These are phyloP conservation scores for Luffa acutangula DNA, from an alignment of 306 rosid species.

Conservation along the genomic window DNA sequence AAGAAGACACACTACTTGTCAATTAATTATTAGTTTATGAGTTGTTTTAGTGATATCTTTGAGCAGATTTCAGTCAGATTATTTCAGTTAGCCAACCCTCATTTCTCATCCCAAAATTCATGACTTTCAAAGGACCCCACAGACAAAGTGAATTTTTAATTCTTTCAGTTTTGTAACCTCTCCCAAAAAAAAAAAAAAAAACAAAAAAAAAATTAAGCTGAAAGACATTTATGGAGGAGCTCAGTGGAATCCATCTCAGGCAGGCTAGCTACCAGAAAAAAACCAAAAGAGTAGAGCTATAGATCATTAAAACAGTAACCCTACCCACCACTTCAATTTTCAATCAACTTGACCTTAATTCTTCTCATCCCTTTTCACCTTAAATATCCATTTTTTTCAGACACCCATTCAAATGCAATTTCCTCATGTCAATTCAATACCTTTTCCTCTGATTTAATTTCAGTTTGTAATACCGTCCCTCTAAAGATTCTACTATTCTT, in stretches of 20 bases:
- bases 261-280: not conserved
- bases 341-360: constrained; percentile 25
- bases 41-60: constrained; percentile 4
- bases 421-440: constrained; percentile 8
- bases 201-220: not conserved
- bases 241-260: constrained; percentile 8
- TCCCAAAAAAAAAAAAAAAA: not conserved
- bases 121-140: constrained; percentile 13
- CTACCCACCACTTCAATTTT: constrained; percentile 61
- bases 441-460: not conserved
- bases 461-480: not conserved
- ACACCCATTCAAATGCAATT: not conserved
- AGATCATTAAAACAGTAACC: constrained; percentile 18
- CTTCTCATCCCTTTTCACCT: not conserved
- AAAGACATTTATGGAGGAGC: not conserved
- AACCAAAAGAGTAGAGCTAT: not conserved
- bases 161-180: not conserved
- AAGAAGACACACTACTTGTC: not conserved
- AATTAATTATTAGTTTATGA: constrained; percentile 8
- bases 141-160: constrained; percentile 4
- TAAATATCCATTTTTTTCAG: not conserved
- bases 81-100: constrained; percentile 7
- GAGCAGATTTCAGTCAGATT: constrained; percentile 6
- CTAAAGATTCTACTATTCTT: not conserved
- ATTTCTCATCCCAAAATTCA: constrained; percentile 14